Base-by-base conservation (phyloP, 108 stramenopile species). In the Fragilaria radians region DNA sequence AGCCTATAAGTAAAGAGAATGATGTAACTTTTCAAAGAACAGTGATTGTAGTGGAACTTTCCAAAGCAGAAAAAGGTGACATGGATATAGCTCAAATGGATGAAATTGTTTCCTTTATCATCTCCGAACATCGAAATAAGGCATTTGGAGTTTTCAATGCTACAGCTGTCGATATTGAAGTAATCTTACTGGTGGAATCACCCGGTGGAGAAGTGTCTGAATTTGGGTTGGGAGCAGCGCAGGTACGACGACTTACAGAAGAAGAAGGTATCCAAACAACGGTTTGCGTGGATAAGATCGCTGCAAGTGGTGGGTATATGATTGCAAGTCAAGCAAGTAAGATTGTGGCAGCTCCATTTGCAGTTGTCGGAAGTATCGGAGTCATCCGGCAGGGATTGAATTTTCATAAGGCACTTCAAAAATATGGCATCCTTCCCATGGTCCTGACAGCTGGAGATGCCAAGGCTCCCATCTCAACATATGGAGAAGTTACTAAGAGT, bases 281-380 rank as follows among this genome's bases (percentile, higher is more conserved):
- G 0, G 52, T 82, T 42, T 81, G 77, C 30, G 67, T 68, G 30
- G 67, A 68, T 19, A 68, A 58, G 21, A 24, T 68, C 14, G 59
- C 57, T 14, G 65, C 65, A 25, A 32, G 29, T 30, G 65, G 65
- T 1, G 59, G 59, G 18, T 54, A 66, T 26, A 70, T 70, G 68
- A 70, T 70, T 57, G 83, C 83, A 28, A 70, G 73, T 51, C 85
- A 86, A 53, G 81, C 89, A 22, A 54, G 77, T 30, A 65, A 77
- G 23, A 46, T 91, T 5, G 57, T 83, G 24, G 83, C 81, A 11
- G 89, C 91, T 7, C 88, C 88, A 17, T 93, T 93, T 80, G 86
- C 91, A 25, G 63, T 80, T 57, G 65, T 93, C 1, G 91, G 91
- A 28, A 70, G 67, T 14, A 82, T 93, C 31, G 91, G 91, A 18